Evolutionary conservation across 139 green algal genomes (phyloP), one percentile per base, ranked within the genome.

Genomic region (Nannochloris sp.): DNA sequence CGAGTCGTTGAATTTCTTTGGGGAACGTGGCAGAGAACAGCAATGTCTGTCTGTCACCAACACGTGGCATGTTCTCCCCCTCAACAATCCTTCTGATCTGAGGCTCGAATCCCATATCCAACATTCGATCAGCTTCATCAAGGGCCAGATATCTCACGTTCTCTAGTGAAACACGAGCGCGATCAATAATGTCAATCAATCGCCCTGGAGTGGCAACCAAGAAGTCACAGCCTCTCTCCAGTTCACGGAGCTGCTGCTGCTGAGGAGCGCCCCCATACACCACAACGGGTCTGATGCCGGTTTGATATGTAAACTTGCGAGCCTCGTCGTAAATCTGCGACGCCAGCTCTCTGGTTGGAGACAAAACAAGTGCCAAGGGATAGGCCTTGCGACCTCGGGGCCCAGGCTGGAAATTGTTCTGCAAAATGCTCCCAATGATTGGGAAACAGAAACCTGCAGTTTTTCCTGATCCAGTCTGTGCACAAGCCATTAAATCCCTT

Each of bases 361-460:
- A 88, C 23, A 98, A 80, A 16, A 97, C 83, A 16, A 97, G 80
- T 1, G 91, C 90, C 48, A 86, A 66, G 2, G 92, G 92, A 44
- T 84, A 91, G 18, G 88, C 89, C 74, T 96, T 96, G 64, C 91
- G 82, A 44, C 59, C 74, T 69, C 79, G 66, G 36, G 67, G 69
- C 24, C 71, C 71, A 34, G 85, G 75, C 73, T 88, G 78, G 58
- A 83, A 78, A 60, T 68, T 75, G 31, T 44, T 34, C 25, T 55
- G 74, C 27, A 96, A 66, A 64, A 97, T 92, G 67, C 80, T 80
- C n/a, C 74, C 75, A 54, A 99, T 96, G 64, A 99, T 98, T 48
- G 93, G 93, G 75, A 99, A 97, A 81, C 88, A 96, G 79, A 98
- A 98, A 31, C 89, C 92, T 27, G 93, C 93, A 4, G 94, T 99